Conservation (phyloP, 2,329 filamentous ascomycete species). For the Pyrenophora graminea region DNA sequence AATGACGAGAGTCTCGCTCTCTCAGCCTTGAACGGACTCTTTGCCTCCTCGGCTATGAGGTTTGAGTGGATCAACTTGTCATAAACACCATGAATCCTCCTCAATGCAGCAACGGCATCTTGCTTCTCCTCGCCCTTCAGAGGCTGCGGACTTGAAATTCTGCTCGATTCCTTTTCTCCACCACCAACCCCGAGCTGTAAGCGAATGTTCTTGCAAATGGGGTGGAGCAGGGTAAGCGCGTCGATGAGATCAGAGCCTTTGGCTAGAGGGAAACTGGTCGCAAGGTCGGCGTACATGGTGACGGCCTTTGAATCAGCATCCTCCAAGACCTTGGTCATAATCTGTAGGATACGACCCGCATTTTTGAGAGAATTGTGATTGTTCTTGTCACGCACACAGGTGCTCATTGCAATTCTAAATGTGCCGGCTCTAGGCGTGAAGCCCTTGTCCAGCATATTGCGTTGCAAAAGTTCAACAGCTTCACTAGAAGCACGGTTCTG, state of each 20-base stretch:
- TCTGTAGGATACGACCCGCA: slow-evolving; percentile 66
- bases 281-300: slow-evolving; percentile 39
- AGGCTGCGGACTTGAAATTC: slow-evolving; percentile 14
- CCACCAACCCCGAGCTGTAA: slow-evolving; percentile 38
- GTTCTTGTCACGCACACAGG: slow-evolving; percentile 75
- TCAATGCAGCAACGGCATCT: slow-evolving; percentile 34
- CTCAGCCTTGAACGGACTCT: slow-evolving; percentile 32
- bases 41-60: slow-evolving; percentile 37
- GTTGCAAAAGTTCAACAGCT: slow-evolving; percentile 61
- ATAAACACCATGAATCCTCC: slow-evolving; percentile 36
- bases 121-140: slow-evolving; percentile 25
- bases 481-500: slow-evolving; percentile 67
- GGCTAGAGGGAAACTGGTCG: slow-evolving; percentile 31
- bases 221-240: slow-evolving; percentile 34
- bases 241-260: slow-evolving; percentile 37
- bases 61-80: slow-evolving; percentile 38
- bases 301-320: slow-evolving; percentile 39
- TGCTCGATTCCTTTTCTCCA: slow-evolving; percentile 2
- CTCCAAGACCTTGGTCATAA: slow-evolving; percentile 33
- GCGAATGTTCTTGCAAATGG: slow-evolving; percentile 32
- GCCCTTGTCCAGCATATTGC: slow-evolving; percentile 34
- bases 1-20: slow-evolving; percentile 33
- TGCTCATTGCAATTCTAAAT: slow-evolving; percentile 73
- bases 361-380: slow-evolving; percentile 71
- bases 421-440: slow-evolving; percentile 51